A percentile compares a stretch with the other conserved stretches of the same genome.
These are phyloP conservation scores for Bromus sterilis DNA, from an alignment of 176 grass and related monocot species.

Conservation along the genomic window DNA sequence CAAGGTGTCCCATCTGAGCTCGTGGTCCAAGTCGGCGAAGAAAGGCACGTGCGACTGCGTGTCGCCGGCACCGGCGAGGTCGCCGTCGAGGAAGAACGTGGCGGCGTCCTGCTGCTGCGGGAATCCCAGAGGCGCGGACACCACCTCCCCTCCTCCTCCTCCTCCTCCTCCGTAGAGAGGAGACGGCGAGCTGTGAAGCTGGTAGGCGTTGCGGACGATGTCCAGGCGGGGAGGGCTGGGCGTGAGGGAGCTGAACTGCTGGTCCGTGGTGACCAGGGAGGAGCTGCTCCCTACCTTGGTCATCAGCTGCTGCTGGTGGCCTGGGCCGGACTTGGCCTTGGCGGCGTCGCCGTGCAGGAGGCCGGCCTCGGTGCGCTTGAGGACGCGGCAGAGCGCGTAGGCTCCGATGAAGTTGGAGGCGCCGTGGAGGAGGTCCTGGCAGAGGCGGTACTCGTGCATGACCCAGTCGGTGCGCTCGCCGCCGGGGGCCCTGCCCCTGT, in stretches of 20 bases:
- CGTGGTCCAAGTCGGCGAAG: constrained; percentile 22
- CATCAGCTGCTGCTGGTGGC: constrained; percentile 1
- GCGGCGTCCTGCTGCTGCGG: constrained; percentile 1
- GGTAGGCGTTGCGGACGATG: background rate
- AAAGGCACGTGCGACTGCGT: background rate
- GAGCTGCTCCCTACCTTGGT: constrained; percentile 31
- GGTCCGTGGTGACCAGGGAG: constrained; percentile 36
- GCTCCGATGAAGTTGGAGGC: constrained; percentile 61
- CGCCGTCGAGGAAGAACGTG: constrained; percentile 24
- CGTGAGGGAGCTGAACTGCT: constrained; percentile 41
- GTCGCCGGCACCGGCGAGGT: background rate
- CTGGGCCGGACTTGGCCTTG: constrained; percentile 19
- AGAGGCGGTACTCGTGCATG: constrained; percentile 98
- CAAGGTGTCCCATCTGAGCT: constrained; percentile 32
- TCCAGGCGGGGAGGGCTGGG: constrained; percentile 17
- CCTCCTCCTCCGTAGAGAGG: background rate
- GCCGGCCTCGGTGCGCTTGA: constrained; percentile 63
- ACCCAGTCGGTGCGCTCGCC: constrained; percentile 95
- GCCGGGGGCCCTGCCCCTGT: constrained; percentile 80
- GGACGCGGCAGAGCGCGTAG: constrained; percentile 79
- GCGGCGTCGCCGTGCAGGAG: constrained; percentile 18
- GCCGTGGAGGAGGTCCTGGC: constrained; percentile 72
- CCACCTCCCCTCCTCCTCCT: background rate
- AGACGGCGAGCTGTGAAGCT: background rate
- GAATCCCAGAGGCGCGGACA: background rate